Conservation (phyloP, 192 early-diverging fungal genomes). For the Oehlia diaphana region DNA sequence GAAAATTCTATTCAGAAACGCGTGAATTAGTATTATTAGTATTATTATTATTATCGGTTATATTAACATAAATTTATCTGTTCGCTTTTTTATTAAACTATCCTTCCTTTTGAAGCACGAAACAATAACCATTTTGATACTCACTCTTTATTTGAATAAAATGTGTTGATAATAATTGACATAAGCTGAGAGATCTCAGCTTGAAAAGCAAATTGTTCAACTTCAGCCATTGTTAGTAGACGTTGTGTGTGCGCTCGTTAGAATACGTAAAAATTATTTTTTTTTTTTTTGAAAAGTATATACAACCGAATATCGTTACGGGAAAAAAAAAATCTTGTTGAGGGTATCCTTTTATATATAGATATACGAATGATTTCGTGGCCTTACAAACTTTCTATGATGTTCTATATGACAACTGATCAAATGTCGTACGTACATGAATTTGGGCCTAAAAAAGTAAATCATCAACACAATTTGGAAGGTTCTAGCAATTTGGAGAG, state of each 20-base stretch:
- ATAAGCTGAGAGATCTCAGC: slow-evolving; percentile 99
- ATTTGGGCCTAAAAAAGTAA: neutral
- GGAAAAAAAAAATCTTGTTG: neutral
- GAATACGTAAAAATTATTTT: neutral
- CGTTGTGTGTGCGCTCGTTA: neutral
- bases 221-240: neutral
- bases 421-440: neutral
- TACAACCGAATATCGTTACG: neutral
- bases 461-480: slow-evolving; percentile 23
- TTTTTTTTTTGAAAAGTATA: slow-evolving; percentile 1
- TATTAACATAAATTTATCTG: too few species aligned
- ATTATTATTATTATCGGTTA: too few species aligned
- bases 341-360: neutral
- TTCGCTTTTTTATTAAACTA: too few species aligned
- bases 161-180: slow-evolving; percentile 99
- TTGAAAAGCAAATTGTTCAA: slow-evolving; percentile 65
- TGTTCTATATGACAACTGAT: slow-evolving; percentile 17
- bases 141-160: slow-evolving; percentile 94
- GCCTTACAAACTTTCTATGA: slow-evolving; percentile 18
- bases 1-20: slow-evolving; percentile 62
- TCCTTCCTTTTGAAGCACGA: too few species aligned
- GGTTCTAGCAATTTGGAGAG: slow-evolving; percentile 31
- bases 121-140: neutral
- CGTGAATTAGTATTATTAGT: neutral
- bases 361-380: neutral